Evolutionary conservation across 2,329 filamentous ascomycete species (phyloP), one percentile per base, ranked within the genome.

Genomic region (Fusarium floridanum): DNA sequence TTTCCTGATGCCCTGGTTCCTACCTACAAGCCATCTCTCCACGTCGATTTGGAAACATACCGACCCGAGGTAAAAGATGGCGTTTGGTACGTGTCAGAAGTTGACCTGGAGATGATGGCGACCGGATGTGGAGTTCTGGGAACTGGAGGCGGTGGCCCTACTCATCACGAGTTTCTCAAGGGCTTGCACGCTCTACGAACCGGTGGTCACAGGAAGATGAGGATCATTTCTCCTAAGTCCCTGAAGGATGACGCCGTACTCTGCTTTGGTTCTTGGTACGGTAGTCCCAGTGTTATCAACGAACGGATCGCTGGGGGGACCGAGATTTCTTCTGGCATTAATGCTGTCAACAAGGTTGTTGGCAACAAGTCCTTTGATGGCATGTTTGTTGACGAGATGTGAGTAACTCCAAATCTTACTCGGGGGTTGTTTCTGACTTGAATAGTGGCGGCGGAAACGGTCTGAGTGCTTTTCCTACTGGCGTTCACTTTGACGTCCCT

Each of bases 191-290:
- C 78, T 7, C 75, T 86, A 11, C 77, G 81, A n/a, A 82, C 80
- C 17, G 79, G 77, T 0, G 77, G 79, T 2, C 50, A 76, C 53
- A 76, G 82, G 57, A 80, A 81, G 61, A 84, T 87, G 79, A 78
- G 84, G 9, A 81, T 88, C 1, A 79, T 88, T 2, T 80, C 83
- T 0, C 82, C 84, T 0, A 79, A 79, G 6, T 75, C 78, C 0
- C 73, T 87, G 0, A 76, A 79, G 6, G 85, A 86, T 34, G 77
- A 81, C 12, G 84, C 83, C 10, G 74, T 80, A 2, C 80, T 85
- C 5, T 84, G 84, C 48, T 84, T 85, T 43, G 85, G 85, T 0
- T 84, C 84, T 0, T 86, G 85, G 80, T 86, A 86, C 50, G 85
- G 85, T 4, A 84, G 83, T 37, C 84, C 84, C 0, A 84, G 82